Evolutionary conservation across 129 eudicot genomes (phyloP).

Genomic region (Cynara cardunculus): DNA sequence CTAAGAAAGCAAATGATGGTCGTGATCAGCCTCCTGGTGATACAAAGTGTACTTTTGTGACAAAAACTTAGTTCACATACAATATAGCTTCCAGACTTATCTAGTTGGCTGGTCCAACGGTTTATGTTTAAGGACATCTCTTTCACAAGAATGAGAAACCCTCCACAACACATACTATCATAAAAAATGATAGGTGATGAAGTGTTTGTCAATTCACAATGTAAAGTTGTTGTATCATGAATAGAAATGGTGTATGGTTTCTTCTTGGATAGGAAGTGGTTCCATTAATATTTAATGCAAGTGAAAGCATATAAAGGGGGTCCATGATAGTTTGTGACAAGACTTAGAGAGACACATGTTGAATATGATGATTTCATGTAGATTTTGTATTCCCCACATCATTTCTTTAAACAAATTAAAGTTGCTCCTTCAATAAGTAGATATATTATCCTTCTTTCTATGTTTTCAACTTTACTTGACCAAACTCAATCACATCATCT

Average conservation of each 20-base stretch:
- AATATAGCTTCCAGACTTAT: background rate
- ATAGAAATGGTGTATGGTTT: slow-evolving; percentile 10
- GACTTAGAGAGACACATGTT: slow-evolving; percentile 30
- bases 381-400: slow-evolving; percentile 30
- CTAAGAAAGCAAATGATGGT: background rate
- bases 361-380: slow-evolving; percentile 19
- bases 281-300: slow-evolving; percentile 19
- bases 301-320: slow-evolving; percentile 10
- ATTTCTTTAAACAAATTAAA: background rate
- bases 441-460: slow-evolving; percentile 29
- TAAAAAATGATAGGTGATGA: background rate
- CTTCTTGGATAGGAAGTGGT: slow-evolving; percentile 30
- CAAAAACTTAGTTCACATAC: slow-evolving; percentile 3
- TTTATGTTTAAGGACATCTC: background rate
- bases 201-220: slow-evolving; percentile 29
- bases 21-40: background rate
- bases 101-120: background rate
- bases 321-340: slow-evolving; percentile 28
- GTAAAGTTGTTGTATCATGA: slow-evolving; percentile 23
- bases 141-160: slow-evolving; percentile 8
- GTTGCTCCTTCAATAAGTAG: slow-evolving; percentile 9
- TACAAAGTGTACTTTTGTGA: slow-evolving; percentile 6
- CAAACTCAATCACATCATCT: slow-evolving; percentile 30
- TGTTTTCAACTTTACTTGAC: slow-evolving; percentile 35
- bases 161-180: background rate